Conservation (phyloP, 2,329 filamentous ascomycete genomes). For the Diaporthe citri region DNA sequence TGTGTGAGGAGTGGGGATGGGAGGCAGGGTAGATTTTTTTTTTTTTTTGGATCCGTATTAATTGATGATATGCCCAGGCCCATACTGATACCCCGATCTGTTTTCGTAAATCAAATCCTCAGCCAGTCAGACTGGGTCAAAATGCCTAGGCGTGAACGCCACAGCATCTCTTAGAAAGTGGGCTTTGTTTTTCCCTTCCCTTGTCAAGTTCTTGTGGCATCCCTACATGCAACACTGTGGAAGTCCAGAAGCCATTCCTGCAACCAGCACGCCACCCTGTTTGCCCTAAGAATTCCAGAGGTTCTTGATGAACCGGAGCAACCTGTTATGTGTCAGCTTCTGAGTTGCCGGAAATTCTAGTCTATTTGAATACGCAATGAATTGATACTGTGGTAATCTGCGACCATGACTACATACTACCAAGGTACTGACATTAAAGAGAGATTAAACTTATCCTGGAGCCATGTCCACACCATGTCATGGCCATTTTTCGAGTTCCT, state of each 20-base stretch:
- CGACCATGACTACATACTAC: not conserved
- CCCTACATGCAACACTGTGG: not conserved
- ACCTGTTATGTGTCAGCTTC: not conserved
- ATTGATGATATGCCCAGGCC: not conserved
- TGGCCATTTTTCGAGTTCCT: constrained; percentile 47
- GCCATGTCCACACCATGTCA: constrained; percentile 46
- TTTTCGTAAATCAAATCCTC: not conserved
- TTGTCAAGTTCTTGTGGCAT: not conserved
- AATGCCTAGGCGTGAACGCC: not conserved
- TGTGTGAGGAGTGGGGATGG: too few relatives aligned
- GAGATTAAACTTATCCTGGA: constrained; percentile 41
- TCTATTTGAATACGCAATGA: not conserved
- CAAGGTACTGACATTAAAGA: not conserved
- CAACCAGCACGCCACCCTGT: not conserved
- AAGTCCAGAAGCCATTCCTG: not conserved
- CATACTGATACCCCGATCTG: not conserved
- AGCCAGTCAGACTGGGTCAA: not conserved
- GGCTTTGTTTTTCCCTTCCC: not conserved
- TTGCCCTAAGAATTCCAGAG: not conserved
- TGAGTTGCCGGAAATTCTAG: not conserved
- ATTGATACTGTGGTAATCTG: not conserved
- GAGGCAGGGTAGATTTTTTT: not conserved
- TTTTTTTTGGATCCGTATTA: too few relatives aligned
- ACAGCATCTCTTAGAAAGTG: not conserved
- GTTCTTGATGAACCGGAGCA: not conserved